phyloP scores from a whole-genome alignment of 441 rosid genomes.

The Theobroma grandiflorum region DNA sequence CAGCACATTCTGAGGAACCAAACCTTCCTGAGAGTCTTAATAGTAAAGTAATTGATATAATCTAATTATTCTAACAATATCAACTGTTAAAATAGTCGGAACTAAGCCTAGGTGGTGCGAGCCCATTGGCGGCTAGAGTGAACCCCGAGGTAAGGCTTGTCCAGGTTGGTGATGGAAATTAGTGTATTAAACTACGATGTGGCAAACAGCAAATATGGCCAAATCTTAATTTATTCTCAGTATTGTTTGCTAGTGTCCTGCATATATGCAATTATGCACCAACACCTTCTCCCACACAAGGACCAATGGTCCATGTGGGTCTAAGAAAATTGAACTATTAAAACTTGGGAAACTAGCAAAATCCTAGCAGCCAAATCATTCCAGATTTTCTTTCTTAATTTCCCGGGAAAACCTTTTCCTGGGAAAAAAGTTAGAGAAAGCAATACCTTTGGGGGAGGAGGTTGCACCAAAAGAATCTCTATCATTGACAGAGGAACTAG shows the following conservation, averaged over 20 bases:
- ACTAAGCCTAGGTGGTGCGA: neutral
- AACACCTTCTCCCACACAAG: neutral
- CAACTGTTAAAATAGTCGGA: neutral
- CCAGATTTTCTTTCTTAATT: neutral
- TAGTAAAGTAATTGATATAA: neutral
- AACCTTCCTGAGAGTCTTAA: neutral
- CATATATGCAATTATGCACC: constrained; percentile 13
- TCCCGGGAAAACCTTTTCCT: neutral
- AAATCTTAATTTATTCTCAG: constrained; percentile 6
- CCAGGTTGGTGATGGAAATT: constrained; percentile 18
- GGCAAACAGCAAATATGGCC: constrained; percentile 12
- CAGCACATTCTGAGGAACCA: neutral
- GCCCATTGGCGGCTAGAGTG: neutral
- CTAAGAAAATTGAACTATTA: neutral
- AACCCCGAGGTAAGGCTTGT: neutral
- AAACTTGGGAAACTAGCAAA: neutral
- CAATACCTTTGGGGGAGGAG: constrained; percentile 74
- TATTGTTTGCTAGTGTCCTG: constrained; percentile 15
- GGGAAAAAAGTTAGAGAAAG: neutral
- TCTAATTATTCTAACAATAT: neutral
- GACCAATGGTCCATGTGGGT: constrained; percentile 12
- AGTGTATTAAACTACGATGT: neutral
- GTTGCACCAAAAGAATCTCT: constrained; percentile 51
- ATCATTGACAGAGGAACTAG: constrained; percentile 47
- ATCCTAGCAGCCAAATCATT: neutral